Evolutionary conservation across 306 rosid genomes (phyloP).

Genomic region (Quercus ilex): DNA sequence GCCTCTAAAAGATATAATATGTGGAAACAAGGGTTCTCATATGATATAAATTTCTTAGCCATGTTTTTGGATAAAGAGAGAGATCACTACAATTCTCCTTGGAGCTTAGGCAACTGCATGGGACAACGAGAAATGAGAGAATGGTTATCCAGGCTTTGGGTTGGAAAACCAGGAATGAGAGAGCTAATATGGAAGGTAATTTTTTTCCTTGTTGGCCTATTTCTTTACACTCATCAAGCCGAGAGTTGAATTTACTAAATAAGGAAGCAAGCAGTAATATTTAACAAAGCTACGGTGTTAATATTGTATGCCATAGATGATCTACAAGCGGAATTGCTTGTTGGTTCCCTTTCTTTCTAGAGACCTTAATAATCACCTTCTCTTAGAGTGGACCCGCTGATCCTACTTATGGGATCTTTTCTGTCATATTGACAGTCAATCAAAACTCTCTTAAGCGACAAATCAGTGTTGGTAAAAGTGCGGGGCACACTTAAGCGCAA

Average conservation of each 20-base stretch:
- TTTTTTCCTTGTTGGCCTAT: constrained; percentile 11
- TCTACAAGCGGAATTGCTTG: background rate
- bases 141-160: constrained; percentile 91
- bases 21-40: constrained; percentile 75
- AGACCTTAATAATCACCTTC: background rate
- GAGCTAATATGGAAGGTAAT: constrained; percentile 89
- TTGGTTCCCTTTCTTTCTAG: background rate
- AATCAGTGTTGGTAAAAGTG: no score
- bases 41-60: constrained; percentile 77
- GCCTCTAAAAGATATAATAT: constrained; percentile 46
- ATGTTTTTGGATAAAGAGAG: constrained; percentile 77
- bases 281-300: background rate
- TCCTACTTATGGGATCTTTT: background rate
- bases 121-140: constrained; percentile 95
- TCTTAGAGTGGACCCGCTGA: background rate
- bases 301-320: background rate
- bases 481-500: rapidly evolving
- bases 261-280: background rate
- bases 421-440: background rate
- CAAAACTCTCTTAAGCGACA: background rate
- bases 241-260: background rate
- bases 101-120: constrained; percentile 91
- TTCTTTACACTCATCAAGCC: constrained; percentile 2
- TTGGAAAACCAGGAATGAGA: constrained; percentile 69
- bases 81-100: constrained; percentile 79